Base-by-base conservation (phyloP, 441 rosid species). In the Mallotus japonicus region DNA sequence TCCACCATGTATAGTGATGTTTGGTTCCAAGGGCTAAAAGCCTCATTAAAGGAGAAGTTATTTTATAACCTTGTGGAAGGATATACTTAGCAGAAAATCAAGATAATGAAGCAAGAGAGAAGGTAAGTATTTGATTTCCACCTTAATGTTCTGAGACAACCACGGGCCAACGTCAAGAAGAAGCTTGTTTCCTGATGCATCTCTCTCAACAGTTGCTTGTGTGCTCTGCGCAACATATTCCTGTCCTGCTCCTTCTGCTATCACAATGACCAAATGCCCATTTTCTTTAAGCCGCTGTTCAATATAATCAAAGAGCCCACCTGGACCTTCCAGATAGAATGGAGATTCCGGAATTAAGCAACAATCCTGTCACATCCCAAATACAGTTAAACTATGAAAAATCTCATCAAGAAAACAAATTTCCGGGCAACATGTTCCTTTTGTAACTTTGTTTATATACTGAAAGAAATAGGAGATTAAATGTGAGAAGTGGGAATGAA, bases 311-410 rank as follows among this genome's bases (percentile, higher is more conserved):
- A 85, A 84, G 69, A 90, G 87, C 62, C 97, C 97, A 56, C 92
- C 93, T 10, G 82, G 76, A 40, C 95, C 93, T 76, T 89, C 92
- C 64, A 91, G 95, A 71, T 78, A 90, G 77, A 90, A 90, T 24
- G 92, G 95, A 50, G 93, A 91, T 75, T 90, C 93, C 14, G 97
- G 97, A 75, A 90, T 88, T 78, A 91, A 83, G 88, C 95, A 90
- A 73, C 93, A 92, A 83, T 92, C 97, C 96, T 93, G 90, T 78
- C 56, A 70, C 80, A 85, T 78, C 59, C 53, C 74, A 80, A 73
- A 81, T 28, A 54, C 50, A 65, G 61, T 64, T 28, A 73, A 73
- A 62, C 50, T 22, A 59, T 57, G n/a, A 54, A 24, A 72, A 47
- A 74, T 62, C 58, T 50, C 44, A 19, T 62, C 47, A 17, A 20